These are phyloP conservation scores for Claviceps cyperi DNA, from an alignment of 2,329 filamentous ascomycete species.

Conservation along the genomic window DNA sequence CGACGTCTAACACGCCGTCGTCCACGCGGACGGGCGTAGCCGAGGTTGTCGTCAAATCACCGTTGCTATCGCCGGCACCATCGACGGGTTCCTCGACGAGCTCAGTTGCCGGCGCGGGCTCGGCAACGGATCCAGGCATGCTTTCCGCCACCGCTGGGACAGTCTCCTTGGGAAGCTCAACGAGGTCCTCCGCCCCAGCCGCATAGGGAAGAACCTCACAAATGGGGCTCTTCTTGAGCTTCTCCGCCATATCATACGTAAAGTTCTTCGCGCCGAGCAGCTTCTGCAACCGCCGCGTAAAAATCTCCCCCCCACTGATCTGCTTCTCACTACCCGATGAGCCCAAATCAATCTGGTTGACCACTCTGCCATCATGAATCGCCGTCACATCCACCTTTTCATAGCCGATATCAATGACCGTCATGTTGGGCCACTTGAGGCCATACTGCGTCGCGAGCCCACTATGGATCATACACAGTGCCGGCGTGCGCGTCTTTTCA, in stretches of 20 bases:
- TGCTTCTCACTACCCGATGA: conserved; percentile 32
- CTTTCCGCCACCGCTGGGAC: not conserved
- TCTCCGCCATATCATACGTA: conserved; percentile 52
- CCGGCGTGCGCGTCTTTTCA: conserved; percentile 90
- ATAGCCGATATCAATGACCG: conserved; percentile 80
- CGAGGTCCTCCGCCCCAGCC: conserved; percentile 27
- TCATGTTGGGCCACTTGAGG: conserved; percentile 58
- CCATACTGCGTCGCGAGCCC: conserved; percentile 81
- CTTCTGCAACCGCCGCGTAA: conserved; percentile 60
- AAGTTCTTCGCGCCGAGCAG: conserved; percentile 48
- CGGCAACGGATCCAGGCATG: conserved; percentile 17
- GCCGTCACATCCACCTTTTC: conserved; percentile 89
- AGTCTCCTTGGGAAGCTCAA: conserved; percentile 33
- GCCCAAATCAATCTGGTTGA: conserved; percentile 50
- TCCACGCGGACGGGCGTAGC: conserved; percentile 26
- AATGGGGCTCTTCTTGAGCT: conserved; percentile 51
- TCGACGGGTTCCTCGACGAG: conserved; percentile 24
- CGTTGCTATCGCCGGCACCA: conserved; percentile 20
- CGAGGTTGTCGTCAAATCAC: conserved; percentile 14
- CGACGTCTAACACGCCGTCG: conserved; percentile 70
- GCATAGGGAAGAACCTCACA: conserved; percentile 52
- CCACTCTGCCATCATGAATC: conserved; percentile 65
- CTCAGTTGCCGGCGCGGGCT: conserved; percentile 10
- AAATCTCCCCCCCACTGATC: conserved; percentile 71
- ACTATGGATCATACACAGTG: conserved; percentile 79